Evolutionary conservation across 2,329 filamentous ascomycete genomes (phyloP), one percentile per base, ranked within the genome.

Genomic region (Verticillium tricorpus): DNA sequence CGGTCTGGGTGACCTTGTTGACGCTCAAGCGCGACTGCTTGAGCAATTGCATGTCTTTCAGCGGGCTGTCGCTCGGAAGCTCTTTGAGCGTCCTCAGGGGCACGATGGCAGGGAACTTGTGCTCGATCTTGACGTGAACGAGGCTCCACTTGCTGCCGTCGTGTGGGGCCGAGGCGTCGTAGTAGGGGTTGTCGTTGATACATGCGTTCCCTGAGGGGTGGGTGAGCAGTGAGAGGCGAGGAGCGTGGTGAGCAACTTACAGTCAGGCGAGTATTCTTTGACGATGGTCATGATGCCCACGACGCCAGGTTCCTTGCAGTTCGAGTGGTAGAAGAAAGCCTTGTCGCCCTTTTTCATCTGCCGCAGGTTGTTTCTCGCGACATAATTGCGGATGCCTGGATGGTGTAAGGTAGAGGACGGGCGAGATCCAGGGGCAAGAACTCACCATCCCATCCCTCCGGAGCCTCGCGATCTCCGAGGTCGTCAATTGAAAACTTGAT

Each of bases 241-340:
- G 17, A 28, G 15, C 7, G 34, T 17, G 14, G 12, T 5, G 5
- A 9, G 17, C 15, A 32, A 75, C 84, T 68, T 77, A 91, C 90
- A 77, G 69, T 99, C 95, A 9, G 91, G 84, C 2, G 89, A 89
- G 67, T 92, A 90, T 72, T 97, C 93, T 66, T 86, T 83, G 17
- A 96, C 93, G 65, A 99, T 90, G 70, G 95, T 90, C 90, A 97
- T 93, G 19, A 89, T 85, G 1, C 93, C 93, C 1, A 89, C 92
- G 57, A 98, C 92, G 2, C 91, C 94, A 0, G 93, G 93, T 28
- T 89, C 85, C 73, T 96, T 96, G 77, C 91, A 95, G 70, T 95
- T 96, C 56, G 91, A 96, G 76, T 97, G 94, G 73, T 98, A 98
- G 78, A 99, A 98, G 78, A 99, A 98, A 31, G 93, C 93, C 35